Base-by-base conservation (phyloP, 164 flowering plant genomes). In the Aristolochia fimbriata region DNA sequence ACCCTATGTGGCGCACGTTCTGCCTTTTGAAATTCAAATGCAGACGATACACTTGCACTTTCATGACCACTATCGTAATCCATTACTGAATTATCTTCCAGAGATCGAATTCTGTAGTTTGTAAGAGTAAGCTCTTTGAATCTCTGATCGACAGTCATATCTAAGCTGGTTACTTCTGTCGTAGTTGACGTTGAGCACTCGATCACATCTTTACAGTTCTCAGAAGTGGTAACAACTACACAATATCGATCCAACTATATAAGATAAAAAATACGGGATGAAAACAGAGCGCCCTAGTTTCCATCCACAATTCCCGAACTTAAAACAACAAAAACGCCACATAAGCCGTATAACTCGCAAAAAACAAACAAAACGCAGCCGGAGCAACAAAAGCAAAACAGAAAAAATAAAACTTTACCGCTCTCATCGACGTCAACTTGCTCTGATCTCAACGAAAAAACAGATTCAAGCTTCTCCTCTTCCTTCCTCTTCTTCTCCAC, bases 1-100 rank as follows among this genome's bases (percentile, higher is more conserved):
- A 68, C 71, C 70, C 87, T 81, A 48, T 77, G 91, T n/a, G 74
- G 41, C 10, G 76, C 85, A 17, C 83, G 50, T 65, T 81, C 93
- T 0, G 81, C 66, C 78, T 82, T 85, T 70, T 88, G 93, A 64
- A 84, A 85, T 66, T 85, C 96, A 66, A 88, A 88, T n/a, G 60
- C 52, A 1, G 85, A 61, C 25, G 77, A 65, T 7, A 68, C 27
- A 61, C 63, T 70, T 41, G 55, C 63, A 54, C 61, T 65, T 43
- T 80, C 84, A 47, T 69, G 69, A 23, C 74, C 83, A 64, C 76
- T 70, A 10, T 79, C 88, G 66, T 71, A 78, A 61, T 78, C 81
- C 13, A 69, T 12, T 22, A 67, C 13, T 47, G 69, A 62, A 63
- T 58, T 70, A 46, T 81, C 88, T 9, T 84, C 88, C 19, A 61